Evolutionary conservation across 345 rosid genomes (phyloP).

Genomic region (Corymbia maculata): DNA sequence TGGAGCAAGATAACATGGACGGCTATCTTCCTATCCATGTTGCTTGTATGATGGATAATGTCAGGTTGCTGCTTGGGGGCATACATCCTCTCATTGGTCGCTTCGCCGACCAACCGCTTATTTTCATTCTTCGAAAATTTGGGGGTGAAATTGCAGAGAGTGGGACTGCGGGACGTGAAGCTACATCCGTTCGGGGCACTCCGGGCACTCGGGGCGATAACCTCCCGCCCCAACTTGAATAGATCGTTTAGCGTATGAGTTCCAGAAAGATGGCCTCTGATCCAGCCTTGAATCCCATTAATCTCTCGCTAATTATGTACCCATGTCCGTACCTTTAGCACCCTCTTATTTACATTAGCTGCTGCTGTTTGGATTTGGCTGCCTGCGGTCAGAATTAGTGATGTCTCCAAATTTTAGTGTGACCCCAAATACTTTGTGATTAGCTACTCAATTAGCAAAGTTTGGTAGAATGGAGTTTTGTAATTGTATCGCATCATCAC

Average conservation of each 20-base stretch:
- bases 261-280: background rate
- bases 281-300: background rate
- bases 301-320: background rate
- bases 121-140: rapidly evolving
- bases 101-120: rapidly evolving
- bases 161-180: too few relatives aligned
- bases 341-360: rapidly evolving
- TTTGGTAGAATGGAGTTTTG: background rate
- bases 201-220: background rate
- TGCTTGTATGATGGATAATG: background rate
- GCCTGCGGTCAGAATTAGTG: background rate
- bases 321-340: background rate
- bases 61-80: rapidly evolving
- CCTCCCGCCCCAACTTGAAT: background rate
- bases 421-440: background rate
- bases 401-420: background rate
- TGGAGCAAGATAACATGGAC: background rate
- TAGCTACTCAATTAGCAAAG: background rate
- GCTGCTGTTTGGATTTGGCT: rapidly evolving
- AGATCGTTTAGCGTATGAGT: background rate
- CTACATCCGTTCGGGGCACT: too few relatives aligned
- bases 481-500: background rate
- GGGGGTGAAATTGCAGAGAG: rapidly evolving
- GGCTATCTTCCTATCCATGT: background rate
- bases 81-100: background rate